Percentiles rank a stretch among this genome's conserved stretches.
These are phyloP conservation scores for Gnetum montanum DNA, from an alignment of 75 land plant species.

Conservation along the genomic window DNA sequence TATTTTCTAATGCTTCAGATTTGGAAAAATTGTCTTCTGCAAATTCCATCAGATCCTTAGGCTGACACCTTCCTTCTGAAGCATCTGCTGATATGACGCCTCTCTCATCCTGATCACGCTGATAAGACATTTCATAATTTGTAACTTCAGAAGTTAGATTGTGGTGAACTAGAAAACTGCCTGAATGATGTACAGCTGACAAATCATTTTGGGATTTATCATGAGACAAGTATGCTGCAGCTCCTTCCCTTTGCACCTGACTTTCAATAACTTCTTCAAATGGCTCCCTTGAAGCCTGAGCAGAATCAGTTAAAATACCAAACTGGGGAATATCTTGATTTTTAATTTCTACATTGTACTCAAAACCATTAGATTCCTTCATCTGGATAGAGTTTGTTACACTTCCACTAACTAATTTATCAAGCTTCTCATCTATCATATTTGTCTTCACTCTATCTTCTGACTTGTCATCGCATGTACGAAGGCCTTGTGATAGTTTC, in stretches of 20 bases:
- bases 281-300: background rate
- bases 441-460: background rate
- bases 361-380: background rate
- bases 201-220: background rate
- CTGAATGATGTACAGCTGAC: background rate
- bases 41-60: too few relatives aligned
- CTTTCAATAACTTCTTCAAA: background rate
- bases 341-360: background rate
- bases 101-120: background rate
- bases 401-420: background rate
- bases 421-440: background rate
- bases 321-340: background rate
- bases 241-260: background rate
- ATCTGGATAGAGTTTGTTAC: background rate
- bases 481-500: background rate
- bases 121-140: background rate
- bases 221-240: background rate
- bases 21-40: background rate
- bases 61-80: too few relatives aligned
- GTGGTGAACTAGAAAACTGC: too few relatives aligned
- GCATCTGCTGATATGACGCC: background rate
- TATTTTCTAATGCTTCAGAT: background rate
- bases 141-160: too few relatives aligned
- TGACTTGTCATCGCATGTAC: background rate
- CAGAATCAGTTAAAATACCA: slow-evolving; percentile 15